Percentiles rank a stretch among this genome's conserved stretches.
These are phyloP conservation scores for Cyamopsis tetragonoloba DNA, from an alignment of 306 rosid genomes.

Conservation along the genomic window DNA sequence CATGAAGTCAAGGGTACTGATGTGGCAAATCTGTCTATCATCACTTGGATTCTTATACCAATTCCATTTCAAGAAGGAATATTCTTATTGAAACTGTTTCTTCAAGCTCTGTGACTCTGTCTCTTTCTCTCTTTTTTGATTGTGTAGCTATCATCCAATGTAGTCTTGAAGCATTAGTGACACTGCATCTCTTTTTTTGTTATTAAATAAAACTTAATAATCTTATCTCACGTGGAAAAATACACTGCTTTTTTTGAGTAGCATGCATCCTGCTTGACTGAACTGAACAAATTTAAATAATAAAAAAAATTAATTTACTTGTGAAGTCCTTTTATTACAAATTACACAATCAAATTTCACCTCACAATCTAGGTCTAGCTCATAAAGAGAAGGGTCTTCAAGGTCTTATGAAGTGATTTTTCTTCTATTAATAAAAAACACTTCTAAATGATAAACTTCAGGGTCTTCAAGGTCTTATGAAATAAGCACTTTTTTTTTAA, in stretches of 20 bases:
- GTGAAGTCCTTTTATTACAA: constrained; percentile 9
- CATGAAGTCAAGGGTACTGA: neutral
- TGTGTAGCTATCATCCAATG: neutral
- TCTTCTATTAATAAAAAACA: no score
- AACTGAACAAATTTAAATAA: neutral
- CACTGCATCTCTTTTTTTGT: neutral
- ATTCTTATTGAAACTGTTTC: neutral
- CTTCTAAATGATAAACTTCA: no score
- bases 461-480: no score
- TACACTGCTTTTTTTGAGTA: neutral
- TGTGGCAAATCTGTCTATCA: neutral
- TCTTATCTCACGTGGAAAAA: constrained; percentile 7
- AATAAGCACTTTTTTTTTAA: no score
- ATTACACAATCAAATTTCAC: no score
- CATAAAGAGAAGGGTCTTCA: no score
- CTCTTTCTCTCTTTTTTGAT: neutral
- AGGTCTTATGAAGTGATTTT: no score
- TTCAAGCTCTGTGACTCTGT: neutral
- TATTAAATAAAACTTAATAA: neutral
- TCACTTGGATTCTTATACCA: neutral
- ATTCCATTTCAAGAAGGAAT: neutral
- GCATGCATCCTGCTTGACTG: constrained; percentile 13
- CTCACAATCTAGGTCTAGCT: no score
- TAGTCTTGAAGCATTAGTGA: neutral
- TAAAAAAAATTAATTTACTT: neutral